These are phyloP conservation scores for Aciculosporium take DNA, from an alignment of 2,329 filamentous ascomycete genomes.

Conservation along the genomic window DNA sequence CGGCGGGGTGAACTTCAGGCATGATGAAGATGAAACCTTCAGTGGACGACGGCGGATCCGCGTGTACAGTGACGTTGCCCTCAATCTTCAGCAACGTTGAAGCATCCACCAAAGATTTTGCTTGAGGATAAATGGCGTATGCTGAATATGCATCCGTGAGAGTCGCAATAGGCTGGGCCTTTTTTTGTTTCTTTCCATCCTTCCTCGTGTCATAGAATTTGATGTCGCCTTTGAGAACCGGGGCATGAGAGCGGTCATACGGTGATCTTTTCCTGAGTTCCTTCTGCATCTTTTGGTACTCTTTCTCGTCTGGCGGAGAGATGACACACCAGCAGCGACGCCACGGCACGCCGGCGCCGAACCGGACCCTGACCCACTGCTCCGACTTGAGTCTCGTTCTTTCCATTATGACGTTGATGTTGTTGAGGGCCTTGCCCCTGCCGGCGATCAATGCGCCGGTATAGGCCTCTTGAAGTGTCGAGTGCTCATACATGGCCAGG, in stretches of 20 bases:
- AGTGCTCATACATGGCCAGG: slow-evolving; percentile 86
- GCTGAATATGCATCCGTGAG: slow-evolving; percentile 83
- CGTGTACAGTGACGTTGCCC: slow-evolving; percentile 77
- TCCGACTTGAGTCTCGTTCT: slow-evolving; percentile 62
- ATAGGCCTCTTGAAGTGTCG: slow-evolving; percentile 87
- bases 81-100: slow-evolving; percentile 92
- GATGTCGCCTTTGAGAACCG: slow-evolving; percentile 70
- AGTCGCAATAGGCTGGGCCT: slow-evolving; percentile 76
- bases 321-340: slow-evolving; percentile 94
- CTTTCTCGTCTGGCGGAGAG: slow-evolving; percentile 84
- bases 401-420: slow-evolving; percentile 80
- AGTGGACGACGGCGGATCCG: slow-evolving; percentile 57
- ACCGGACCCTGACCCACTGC: slow-evolving; percentile 89
- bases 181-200: slow-evolving; percentile 75
- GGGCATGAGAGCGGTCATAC: slow-evolving; percentile 58
- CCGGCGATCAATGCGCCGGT: slow-evolving; percentile 91
- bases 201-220: slow-evolving; percentile 81
- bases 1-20: slow-evolving; percentile 85
- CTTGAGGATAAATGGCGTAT: slow-evolving; percentile 91
- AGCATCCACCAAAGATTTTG: slow-evolving; percentile 83
- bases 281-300: slow-evolving; percentile 71
- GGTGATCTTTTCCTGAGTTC: slow-evolving; percentile 65
- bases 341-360: slow-evolving; percentile 93
- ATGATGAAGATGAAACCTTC: slow-evolving; percentile 97
- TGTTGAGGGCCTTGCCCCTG: slow-evolving; percentile 80